A percentile compares a stretch with the other conserved stretches of the same genome.
Evolutionary conservation across 192 early-diverging fungal genomes (phyloP).

Genomic region (Backusella parvicylindrica): DNA sequence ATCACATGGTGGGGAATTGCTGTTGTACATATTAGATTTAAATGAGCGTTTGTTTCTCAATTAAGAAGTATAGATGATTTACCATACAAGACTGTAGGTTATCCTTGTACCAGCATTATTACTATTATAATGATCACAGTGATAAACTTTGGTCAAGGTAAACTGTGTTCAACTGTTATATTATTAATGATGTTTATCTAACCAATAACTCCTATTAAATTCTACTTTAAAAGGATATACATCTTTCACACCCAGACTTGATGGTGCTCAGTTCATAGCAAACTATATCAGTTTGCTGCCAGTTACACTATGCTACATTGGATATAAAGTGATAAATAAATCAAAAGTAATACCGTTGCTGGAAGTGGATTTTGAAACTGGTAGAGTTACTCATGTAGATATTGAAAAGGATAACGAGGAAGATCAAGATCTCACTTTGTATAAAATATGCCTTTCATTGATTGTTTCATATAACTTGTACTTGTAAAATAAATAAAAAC

Average conservation of each 20-base stretch:
- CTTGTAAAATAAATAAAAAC: too few species aligned
- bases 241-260: constrained; percentile 48
- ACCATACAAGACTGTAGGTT: constrained; percentile 63
- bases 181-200: constrained; percentile 27
- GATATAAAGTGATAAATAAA: constrained; percentile 55
- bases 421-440: not conserved
- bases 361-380: constrained; percentile 61
- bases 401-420: constrained; percentile 12
- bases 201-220: constrained; percentile 19
- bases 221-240: constrained; percentile 35
- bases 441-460: not conserved
- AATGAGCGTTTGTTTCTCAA: constrained; percentile 66
- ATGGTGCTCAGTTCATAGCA: constrained; percentile 44
- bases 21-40: constrained; percentile 75
- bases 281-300: constrained; percentile 59
- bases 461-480: too few species aligned
- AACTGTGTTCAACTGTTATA: not conserved
- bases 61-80: constrained; percentile 54
- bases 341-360: constrained; percentile 54
- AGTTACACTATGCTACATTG: constrained; percentile 52
- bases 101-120: constrained; percentile 63
- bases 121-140: constrained; percentile 53
- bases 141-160: constrained; percentile 61
- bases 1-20: constrained; percentile 78
- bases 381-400: constrained; percentile 25